Evolutionary conservation across 2,329 filamentous ascomycete genomes (phyloP), one percentile per base, ranked within the genome.

Genomic region (Venturia carpophila): DNA sequence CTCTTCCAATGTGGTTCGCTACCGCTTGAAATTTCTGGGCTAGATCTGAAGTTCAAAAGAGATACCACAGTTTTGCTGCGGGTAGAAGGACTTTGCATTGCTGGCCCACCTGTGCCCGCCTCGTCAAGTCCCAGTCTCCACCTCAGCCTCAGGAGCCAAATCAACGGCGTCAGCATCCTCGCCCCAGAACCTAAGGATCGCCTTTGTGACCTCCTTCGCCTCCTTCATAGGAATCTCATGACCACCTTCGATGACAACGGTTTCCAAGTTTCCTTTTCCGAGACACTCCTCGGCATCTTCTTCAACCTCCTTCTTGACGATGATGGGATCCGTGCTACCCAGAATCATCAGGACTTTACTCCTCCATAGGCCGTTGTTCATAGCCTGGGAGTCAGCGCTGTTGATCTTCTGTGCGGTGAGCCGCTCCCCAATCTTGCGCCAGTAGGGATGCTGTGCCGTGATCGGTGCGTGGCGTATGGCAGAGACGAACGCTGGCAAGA

Each of bases 401-500:
- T 69, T 66, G 24, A 70, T 70, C 58, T 76, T 78, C 68, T 80
- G 75, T 58, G 72, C 72, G 13, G 75, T 74, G 21, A 89, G 76
- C 43, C 81, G 73, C 17, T 75, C 71, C 0, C 82, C 80, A 41
- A 92, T 78, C 1, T 78, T 75, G 30, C 72, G 72, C 89, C 89
- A 93, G 52, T 84, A 79, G 45, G 79, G 78, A 65, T 85, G 81
- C 68, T 88, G 83, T 15, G 82, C 81, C 67, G 87, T 84, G 27
- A 92, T 85, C 0, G 90, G 90, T 1, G 86, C 87, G 70, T 88
- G 76, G 24, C 86, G 81, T 69, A 93, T 87, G 39, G 83, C 86
- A 66, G 85, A 89, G 70, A 91, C 82, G 70, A 92, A 92, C 0
- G 89, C 83, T 2, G 79, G 78, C 5, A 91, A 78, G 70, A 91